Evolutionary conservation across 2,329 filamentous ascomycete species (phyloP), one percentile per base, ranked within the genome.

Genomic region (Alternaria sp.): DNA sequence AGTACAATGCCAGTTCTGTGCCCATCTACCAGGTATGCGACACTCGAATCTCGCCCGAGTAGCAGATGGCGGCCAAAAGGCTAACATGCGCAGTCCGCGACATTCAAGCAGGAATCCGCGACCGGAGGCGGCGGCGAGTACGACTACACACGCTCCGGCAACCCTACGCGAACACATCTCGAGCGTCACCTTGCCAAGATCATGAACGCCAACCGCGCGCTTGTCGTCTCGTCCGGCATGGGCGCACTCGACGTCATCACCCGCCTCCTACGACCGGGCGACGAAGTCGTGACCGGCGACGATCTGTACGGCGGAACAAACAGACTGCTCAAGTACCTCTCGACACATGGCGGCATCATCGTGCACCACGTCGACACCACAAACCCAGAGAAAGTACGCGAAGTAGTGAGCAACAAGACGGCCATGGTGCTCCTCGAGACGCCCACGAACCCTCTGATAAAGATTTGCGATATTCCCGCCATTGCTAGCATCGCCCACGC

Each of bases 311-410:
- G 96, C 69, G 96, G 96, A 72, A 96, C 93, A 67, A 93, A 99
- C 84, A 89, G 96, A 60, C 87, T 99, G 62, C 88, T 99, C 67
- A 97, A 96, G 71, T 98, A 96, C 80, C 86, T 99, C 72, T 91
- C 93, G 49, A 90, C 91, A 56, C 93, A 97, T 80, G 91, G 93
- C 73, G 94, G 92, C 65, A 98, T 99, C 71, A 83, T 96, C 44
- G 96, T 99, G 26, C 93, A 97, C 82, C 96, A 99, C 77, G 93
- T 99, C 67, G 95, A 99, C 82, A 97, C 96, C 10, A 99, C 96
- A 40, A 84, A 89, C 49, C 86, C 91, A 17, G 89, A 91, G 40
- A 86, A 85, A 45, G 92, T 98, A 44, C 84, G 85, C 70, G 83
- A 85, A 13, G 89, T 91, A 6, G 81, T 98, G 54, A 91, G 85